These are phyloP conservation scores for Arxiozyma slooffiae DNA, from an alignment of 1,139 yeast species.

Conservation along the genomic window DNA sequence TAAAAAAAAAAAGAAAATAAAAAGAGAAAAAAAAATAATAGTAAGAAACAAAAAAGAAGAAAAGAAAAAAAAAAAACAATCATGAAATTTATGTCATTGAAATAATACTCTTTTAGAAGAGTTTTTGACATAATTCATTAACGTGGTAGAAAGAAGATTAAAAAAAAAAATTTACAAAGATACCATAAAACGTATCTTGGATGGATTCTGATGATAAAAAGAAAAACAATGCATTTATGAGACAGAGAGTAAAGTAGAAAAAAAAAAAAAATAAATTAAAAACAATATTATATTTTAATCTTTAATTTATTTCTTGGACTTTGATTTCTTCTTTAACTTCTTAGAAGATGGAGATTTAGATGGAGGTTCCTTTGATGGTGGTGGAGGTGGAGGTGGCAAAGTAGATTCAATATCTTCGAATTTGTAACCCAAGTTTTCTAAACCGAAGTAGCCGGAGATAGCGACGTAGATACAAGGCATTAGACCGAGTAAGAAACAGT, in stretches of 20 bases:
- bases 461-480: conserved; percentile 21
- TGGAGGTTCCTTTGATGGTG: conserved; percentile 6
- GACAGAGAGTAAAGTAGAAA: background rate
- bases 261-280: background rate
- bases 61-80: too few species aligned
- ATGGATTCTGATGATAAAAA: background rate
- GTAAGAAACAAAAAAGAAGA: background rate
- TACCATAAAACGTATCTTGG: background rate
- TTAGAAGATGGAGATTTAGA: conserved; percentile 6
- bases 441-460: conserved; percentile 19
- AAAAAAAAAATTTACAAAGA: background rate
- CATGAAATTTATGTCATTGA: background rate
- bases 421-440: conserved; percentile 16
- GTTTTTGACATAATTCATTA: background rate
- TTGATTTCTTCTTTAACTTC: conserved; percentile 7
- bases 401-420: conserved; percentile 8
- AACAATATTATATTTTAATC: background rate
- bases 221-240: background rate
- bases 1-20: background rate
- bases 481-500: conserved; percentile 37
- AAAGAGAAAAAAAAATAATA: background rate
- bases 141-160: background rate
- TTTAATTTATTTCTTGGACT: conserved; percentile 8
- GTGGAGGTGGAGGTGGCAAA: conserved; percentile 6
- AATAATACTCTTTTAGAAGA: too few species aligned